Conservation (phyloP, 2,329 filamentous ascomycete species). For the Graphilbum ipis-grandicollis region DNA sequence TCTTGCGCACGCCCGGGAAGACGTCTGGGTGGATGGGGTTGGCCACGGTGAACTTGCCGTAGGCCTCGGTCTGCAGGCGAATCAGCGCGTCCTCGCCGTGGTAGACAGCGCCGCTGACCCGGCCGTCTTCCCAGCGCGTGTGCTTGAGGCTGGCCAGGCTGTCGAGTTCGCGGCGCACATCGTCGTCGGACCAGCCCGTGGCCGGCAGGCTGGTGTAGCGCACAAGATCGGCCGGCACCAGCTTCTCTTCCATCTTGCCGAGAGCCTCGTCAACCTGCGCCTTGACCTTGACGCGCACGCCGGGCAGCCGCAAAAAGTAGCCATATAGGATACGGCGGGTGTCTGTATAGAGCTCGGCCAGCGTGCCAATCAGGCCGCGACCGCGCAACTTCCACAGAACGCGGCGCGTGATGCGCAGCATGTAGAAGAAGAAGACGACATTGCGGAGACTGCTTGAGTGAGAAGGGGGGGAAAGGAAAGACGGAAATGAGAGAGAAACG, state of each 20-base stretch:
- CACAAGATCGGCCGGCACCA: constrained; percentile 51
- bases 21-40: constrained; percentile 98
- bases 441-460: constrained; percentile 81
- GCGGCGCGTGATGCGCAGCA: constrained; percentile 68
- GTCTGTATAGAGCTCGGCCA: constrained; percentile 56
- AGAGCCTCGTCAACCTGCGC: constrained; percentile 69
- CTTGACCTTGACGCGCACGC: constrained; percentile 71
- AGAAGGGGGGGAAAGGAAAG: too few relatives aligned
- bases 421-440: constrained; percentile 73
- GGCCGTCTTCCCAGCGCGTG: constrained; percentile 91
- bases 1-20: constrained; percentile 94
- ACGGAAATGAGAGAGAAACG: neutral
- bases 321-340: constrained; percentile 62
- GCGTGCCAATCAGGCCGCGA: constrained; percentile 67
- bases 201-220: constrained; percentile 64
- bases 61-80: constrained; percentile 79
- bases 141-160: constrained; percentile 75
- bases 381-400: constrained; percentile 73
- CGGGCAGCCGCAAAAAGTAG: constrained; percentile 70
- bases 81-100: constrained; percentile 75
- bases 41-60: constrained; percentile 81
- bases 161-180: constrained; percentile 62
- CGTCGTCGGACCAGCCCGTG: constrained; percentile 67
- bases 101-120: constrained; percentile 88
- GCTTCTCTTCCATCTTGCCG: constrained; percentile 64